Base-by-base conservation (phyloP, 1,284 basidiomycete genomes). In the Quambalaria eucalypti region DNA sequence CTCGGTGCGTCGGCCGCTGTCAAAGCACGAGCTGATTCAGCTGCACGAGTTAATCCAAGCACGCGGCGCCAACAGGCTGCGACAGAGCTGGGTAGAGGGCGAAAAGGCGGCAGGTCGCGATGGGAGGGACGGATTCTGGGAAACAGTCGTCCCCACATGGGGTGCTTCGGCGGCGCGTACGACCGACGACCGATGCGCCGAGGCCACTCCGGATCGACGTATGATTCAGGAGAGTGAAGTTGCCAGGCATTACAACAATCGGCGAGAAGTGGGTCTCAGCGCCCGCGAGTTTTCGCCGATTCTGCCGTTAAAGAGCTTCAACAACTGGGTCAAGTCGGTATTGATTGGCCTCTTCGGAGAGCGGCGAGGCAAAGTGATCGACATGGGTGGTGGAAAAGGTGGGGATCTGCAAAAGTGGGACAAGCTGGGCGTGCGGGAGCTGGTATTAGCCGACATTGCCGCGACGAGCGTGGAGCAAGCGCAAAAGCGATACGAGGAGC, bases 281-380 rank as follows among this genome's bases (percentile, higher is more conserved):
- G 84, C 87, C 62, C 86, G 95, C 33, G 82, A 84, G 61, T 84
- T 86, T n/a, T 96, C 91, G 5, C 90, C 91, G 30, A 99, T 98
- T 71, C 90, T 96, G 56, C 91, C 90, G 23, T 81, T 99, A 54
- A 92, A 93, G 77, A 88, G 84, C 75, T 98, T 97, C 80, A 99
- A 99, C 79, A 98, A 99, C 78, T 99, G 95, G 92, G 85, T 96
- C 68, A 97, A 97, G 77, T 90, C 88, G 12, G 89, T 95, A 9
- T 81, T 96, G 59, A 93, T 97, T 68, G 86, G 86, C 7, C 86
- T 85, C 52, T 93, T 89, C 73, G 85, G 85, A 1, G 6, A 25
- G 12, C 54, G 61, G 1, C 59, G 61, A 2, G 86, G 88, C 26
- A 88, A 87, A 69, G 87, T 98, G 23, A 81, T 99, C 28, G 95